phyloP scores from a whole-genome alignment of 352 stramenopile genomes.

The Phytopythium vexans region DNA sequence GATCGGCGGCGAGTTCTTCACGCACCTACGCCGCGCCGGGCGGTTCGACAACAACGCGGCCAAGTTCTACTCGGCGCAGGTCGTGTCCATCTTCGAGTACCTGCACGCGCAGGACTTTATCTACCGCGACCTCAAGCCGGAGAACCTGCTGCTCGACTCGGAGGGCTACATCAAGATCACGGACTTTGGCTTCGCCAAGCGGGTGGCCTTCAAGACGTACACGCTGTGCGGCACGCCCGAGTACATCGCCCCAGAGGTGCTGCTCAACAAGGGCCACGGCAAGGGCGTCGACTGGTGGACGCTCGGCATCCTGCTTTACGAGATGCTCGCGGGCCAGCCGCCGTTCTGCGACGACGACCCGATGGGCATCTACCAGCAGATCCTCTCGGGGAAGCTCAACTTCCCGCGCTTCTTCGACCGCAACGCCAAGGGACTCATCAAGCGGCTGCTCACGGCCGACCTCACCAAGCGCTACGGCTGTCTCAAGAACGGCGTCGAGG shows the following conservation, averaged over 20 bases:
- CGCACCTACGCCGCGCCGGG: constrained; percentile 91
- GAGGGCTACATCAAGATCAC: constrained; percentile 97
- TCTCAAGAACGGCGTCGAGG: constrained; percentile 93
- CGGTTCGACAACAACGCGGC: constrained; percentile 92
- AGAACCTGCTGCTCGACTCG: constrained; percentile 95
- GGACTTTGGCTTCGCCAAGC: constrained; percentile 93
- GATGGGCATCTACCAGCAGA: constrained; percentile 96
- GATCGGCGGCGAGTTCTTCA: constrained; percentile 98
- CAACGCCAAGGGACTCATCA: constrained; percentile 95
- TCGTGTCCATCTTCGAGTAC: constrained; percentile 97
- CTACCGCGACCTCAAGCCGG: constrained; percentile 96
- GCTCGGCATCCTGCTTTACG: constrained; percentile 95
- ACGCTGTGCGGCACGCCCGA: constrained; percentile 93
- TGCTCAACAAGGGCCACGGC: constrained; percentile 87
- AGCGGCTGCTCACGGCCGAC: constrained; percentile 94
- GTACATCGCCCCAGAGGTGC: constrained; percentile 91
- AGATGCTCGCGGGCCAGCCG: constrained; percentile 96
- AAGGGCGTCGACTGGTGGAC: constrained; percentile 96
- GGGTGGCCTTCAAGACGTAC: constrained; percentile 94
- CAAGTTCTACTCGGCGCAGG: constrained; percentile 93
- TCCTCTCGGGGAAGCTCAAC: constrained; percentile 93
- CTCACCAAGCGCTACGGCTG: constrained; percentile 97
- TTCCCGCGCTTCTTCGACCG: constrained; percentile 95
- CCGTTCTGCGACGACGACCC: constrained; percentile 96
- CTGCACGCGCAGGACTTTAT: constrained; percentile 96